Base-by-base conservation (phyloP, 352 stramenopile genomes). In the Aphanomyces stellatus region DNA sequence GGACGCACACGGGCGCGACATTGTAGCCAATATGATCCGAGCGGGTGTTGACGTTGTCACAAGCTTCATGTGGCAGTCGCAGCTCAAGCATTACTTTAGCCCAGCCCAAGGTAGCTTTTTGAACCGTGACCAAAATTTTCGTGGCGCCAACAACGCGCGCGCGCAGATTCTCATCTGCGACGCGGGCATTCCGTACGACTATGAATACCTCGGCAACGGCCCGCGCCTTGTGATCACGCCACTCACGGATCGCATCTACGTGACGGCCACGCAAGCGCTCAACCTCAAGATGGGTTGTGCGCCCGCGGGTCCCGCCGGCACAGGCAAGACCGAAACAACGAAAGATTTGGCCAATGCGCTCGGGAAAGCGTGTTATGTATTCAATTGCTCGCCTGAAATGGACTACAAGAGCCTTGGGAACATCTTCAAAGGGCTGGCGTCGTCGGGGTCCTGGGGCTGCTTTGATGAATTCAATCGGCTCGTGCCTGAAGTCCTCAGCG, bases 401-500 rank as follows among this genome's bases (percentile, higher is more conserved):
- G 95, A 98, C 71, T 98, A 97, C 76, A 90, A 96, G 72, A 93
- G 88, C 69, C 74, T 98, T 0, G 95, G 93, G n/a, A 98, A 98
- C 67, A 98, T 98, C 37, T 98, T 98, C 78, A 98, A 98, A 74
- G 94, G 94, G 1, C 73, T 98, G 5, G 94, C 92, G 6, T 97
- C 90, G 1, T 96, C 87, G 0, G 95, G 95, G 8, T 96, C 95
- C 0, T 98, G 95, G 95, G 93, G 93, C 10, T 98, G 94, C 74
- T 98, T 98, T 64, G 94, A 98, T 65, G 94, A 98, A 71, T 98
- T 98, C 73, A 98, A 98, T 69, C 86, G 95, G 0, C 76, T 98
- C 6, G 88, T 98, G 10, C 93, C 94, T 6, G 93, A 98, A 59
- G 93, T 98, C 61, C 69, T 98, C 15, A 95, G 85, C 0, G 92